Conservation (phyloP, 75 land plant species). For the Pinus albicaulis region DNA sequence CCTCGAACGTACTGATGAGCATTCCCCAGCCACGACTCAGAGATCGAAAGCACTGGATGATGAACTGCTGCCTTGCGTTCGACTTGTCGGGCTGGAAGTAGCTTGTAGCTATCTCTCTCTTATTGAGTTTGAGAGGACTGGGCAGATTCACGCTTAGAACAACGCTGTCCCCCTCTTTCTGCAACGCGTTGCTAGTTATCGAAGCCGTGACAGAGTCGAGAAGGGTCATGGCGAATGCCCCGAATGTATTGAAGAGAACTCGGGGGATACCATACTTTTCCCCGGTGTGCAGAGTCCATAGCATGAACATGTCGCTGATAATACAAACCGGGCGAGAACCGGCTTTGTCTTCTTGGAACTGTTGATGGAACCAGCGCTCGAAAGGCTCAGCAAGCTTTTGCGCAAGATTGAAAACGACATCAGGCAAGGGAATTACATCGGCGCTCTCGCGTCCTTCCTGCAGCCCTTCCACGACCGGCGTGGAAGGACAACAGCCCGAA, state of each 20-base stretch:
- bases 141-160: not conserved
- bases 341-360: not conserved
- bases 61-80: too few species aligned
- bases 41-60: not conserved
- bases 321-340: not conserved
- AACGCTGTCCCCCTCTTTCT: not conserved
- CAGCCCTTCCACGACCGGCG: constrained; percentile 1
- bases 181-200: not conserved
- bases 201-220: not conserved
- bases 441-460: constrained; percentile 33
- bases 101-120: not conserved
- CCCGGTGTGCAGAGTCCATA: not conserved
- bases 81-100: too few species aligned
- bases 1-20: constrained; percentile 35
- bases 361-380: not conserved
- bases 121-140: not conserved
- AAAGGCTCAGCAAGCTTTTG: constrained; percentile 21
- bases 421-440: constrained; percentile 20
- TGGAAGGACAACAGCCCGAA: not conserved
- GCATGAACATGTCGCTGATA: not conserved
- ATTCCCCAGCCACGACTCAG: constrained; percentile 13
- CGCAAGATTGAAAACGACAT: constrained; percentile 3
- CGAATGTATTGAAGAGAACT: not conserved
- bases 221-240: not conserved
- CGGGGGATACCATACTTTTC: not conserved